Conservation (phyloP, 208 protist genomes). For the Wallacemonas sp. region DNA sequence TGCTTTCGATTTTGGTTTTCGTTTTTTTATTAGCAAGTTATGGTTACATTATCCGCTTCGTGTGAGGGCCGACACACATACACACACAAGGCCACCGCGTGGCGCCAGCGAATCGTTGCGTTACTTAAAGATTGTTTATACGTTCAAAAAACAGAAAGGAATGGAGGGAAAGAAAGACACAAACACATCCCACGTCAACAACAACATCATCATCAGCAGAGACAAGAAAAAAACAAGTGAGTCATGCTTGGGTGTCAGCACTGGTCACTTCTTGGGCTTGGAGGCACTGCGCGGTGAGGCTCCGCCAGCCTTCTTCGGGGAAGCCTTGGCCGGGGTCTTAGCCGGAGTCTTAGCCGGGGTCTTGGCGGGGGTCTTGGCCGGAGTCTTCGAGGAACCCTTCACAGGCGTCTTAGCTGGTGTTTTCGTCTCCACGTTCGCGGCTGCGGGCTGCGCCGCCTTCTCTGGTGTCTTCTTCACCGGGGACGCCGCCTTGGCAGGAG, state of each 20-base stretch:
- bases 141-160: too few species aligned
- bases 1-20: background rate
- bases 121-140: too few species aligned
- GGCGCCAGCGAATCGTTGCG: too few species aligned
- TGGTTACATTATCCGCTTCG: too few species aligned
- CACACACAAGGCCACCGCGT: too few species aligned
- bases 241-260: too few species aligned
- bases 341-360: conserved; percentile 16
- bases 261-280: conserved; percentile 8
- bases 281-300: conserved; percentile 8
- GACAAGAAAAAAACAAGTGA: conserved; percentile 13
- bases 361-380: conserved; percentile 1
- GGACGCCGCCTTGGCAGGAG: background rate
- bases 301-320: conserved; percentile 11
- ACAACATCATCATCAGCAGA: background rate
- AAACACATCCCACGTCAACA: conserved; percentile 12
- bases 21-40: too few species aligned
- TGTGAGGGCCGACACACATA: background rate
- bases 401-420: conserved; percentile 1
- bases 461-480: background rate
- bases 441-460: background rate
- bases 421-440: background rate
- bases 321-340: conserved; percentile 8
- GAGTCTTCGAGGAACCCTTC: background rate
- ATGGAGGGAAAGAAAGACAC: conserved; percentile 6